phyloP scores from a whole-genome alignment of 2,329 filamentous ascomycete species.

The Epichloe amarillans region DNA sequence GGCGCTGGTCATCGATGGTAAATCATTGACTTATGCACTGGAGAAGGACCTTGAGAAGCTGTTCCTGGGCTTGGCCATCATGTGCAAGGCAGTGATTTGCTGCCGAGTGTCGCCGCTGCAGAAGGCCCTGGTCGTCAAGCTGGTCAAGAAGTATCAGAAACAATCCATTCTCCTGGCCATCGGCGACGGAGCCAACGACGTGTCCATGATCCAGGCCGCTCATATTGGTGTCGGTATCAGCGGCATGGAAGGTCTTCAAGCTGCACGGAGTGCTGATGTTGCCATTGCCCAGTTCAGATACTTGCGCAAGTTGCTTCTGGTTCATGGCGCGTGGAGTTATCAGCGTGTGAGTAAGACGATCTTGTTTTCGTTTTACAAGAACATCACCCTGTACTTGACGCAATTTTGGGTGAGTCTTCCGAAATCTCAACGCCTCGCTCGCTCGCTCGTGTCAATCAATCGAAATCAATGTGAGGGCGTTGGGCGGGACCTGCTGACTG shows the following conservation, averaged over 20 bases:
- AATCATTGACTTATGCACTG: conserved; percentile 82
- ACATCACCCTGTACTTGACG: conserved; percentile 96
- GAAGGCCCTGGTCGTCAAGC: conserved; percentile 93
- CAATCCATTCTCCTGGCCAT: conserved; percentile 89
- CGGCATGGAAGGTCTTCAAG: conserved; percentile 91
- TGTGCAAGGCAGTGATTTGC: conserved; percentile 99
- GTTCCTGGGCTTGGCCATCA: conserved; percentile 82
- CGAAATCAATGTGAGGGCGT: not conserved
- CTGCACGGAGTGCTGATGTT: conserved; percentile 88
- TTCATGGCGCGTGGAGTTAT: conserved; percentile 96
- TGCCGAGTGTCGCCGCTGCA: conserved; percentile 93
- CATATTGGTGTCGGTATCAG: conserved; percentile 97
- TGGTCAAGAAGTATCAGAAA: conserved; percentile 84
- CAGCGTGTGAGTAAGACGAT: conserved; percentile 95
- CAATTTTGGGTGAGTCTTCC: conserved; percentile 76
- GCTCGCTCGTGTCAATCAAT: too few species aligned
- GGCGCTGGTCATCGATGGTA: conserved; percentile 89
- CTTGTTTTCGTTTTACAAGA: conserved; percentile 98
- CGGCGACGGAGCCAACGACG: conserved; percentile 94
- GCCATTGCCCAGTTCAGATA: conserved; percentile 93
- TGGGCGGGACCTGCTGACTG: not conserved
- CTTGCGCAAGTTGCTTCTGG: conserved; percentile 81
- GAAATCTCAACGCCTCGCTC: not conserved
- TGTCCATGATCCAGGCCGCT: conserved; percentile 99
- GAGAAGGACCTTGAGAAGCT: conserved; percentile 89